A percentile compares a stretch with the other conserved stretches of the same genome.
These are phyloP conservation scores for Trichaptum fuscoviolaceum DNA, from an alignment of 768 basidiomycete genomes.

Conservation along the genomic window DNA sequence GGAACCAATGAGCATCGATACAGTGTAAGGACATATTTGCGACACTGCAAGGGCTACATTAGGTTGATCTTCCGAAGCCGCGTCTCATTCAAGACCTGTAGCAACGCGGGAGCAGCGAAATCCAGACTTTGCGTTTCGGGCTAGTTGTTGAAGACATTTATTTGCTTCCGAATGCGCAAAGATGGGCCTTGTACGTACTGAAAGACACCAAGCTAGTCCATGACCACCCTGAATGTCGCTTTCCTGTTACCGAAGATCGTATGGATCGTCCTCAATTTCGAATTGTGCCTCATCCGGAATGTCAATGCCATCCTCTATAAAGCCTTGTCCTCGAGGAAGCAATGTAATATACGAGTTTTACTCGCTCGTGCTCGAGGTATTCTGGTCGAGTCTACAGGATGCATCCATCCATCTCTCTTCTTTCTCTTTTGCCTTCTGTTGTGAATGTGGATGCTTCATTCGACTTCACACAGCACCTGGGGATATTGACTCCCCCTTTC, in stretches of 20 bases:
- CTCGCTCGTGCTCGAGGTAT: not conserved
- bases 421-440: not conserved
- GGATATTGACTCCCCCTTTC: not conserved
- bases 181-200: not conserved
- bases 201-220: not conserved
- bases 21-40: too few relatives aligned
- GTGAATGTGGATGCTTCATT: not conserved
- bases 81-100: too few relatives aligned
- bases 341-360: not conserved
- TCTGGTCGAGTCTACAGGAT: not conserved
- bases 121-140: too few relatives aligned
- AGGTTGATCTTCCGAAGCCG: too few relatives aligned
- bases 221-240: not conserved
- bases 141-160: not conserved
- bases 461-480: not conserved
- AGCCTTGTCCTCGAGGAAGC: not conserved
- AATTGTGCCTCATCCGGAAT: not conserved
- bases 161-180: not conserved
- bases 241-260: not conserved
- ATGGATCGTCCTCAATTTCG: not conserved
- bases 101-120: too few relatives aligned
- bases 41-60: too few relatives aligned
- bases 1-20: too few relatives aligned
- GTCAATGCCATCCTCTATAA: not conserved
- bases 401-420: not conserved